Evolutionary conservation across 306 rosid genomes (phyloP), one percentile per base, ranked within the genome.

Genomic region (Alnus rubra): DNA sequence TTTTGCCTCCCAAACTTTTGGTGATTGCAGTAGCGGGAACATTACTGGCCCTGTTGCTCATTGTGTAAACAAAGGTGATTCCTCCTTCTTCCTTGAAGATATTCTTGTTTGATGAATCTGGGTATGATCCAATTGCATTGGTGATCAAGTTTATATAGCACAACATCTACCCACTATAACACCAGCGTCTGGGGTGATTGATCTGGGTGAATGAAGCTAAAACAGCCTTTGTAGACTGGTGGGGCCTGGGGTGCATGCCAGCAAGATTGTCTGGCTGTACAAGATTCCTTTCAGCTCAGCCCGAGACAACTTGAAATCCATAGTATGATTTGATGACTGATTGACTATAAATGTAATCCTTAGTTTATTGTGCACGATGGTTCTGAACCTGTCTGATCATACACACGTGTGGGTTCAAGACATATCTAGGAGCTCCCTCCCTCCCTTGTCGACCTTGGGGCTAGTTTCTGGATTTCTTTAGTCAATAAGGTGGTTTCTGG

Each of bases 181-280:
- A 23, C 28, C 28, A 23, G 28, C 28, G 28, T 23, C 28, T 23
- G 2, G 50, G 55, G 67, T 33, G 18, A 64, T 23, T 71, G 68
- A 55, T 80, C 69, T 12, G 18, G 54, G 19, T 76, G 71, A 69
- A 30, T 44, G 65, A 54, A 67, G 28, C 71, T 74, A 74, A 77
- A 69, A 56, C 76, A 55, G 23, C 12, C 71, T 70, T 79, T 44
- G 83, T 72, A 31, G 51, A 56, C 13, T 35, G 51, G 59, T 74
- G 80, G 77, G 35, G 62, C 90, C 87, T 88, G 75, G 86, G 90
- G 73, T 75, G 76, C 91, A 87, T 82, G 96, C 82, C 90, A 87
- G 82, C 89, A n/a, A 58, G 55, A 60, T 72, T 74, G 76, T 77
- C 58, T 48, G 16, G 76, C 84, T 53, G 50, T 71, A 6, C 77